These are phyloP conservation scores for Kondoa malvinella DNA, from an alignment of 768 basidiomycete species.

Conservation along the genomic window DNA sequence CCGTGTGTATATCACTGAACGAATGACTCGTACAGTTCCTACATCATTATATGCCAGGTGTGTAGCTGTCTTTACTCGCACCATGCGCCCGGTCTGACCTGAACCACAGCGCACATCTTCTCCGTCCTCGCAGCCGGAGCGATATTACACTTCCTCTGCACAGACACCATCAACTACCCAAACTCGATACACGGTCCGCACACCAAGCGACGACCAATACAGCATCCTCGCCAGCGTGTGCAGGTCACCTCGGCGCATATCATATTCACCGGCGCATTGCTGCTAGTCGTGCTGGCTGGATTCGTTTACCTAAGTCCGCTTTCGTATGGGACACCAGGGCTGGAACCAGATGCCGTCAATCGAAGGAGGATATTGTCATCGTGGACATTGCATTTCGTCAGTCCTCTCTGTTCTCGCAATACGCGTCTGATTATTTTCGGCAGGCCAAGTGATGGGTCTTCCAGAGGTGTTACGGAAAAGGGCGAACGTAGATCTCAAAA, in stretches of 20 bases:
- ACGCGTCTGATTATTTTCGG: too few relatives aligned
- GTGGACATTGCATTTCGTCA: background rate
- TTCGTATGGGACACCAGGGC: constrained; percentile 86
- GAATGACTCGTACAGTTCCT: constrained; percentile 43
- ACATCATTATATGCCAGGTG: constrained; percentile 57
- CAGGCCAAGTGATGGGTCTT: too few relatives aligned
- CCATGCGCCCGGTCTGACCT: too few relatives aligned
- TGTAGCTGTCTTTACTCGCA: too few relatives aligned
- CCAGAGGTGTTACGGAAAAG: too few relatives aligned
- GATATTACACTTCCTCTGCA: constrained; percentile 46
- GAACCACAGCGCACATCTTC: constrained; percentile 83
- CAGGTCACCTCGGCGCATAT: constrained; percentile 42
- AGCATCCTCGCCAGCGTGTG: constrained; percentile 50
- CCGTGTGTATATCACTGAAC: background rate
- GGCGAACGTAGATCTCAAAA: too few relatives aligned
- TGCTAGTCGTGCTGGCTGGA: constrained; percentile 38
- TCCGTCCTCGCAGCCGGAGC: constrained; percentile 72
- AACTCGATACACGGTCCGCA: constrained; percentile 21
- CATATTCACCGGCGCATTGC: constrained; percentile 37
- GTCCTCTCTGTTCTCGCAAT: background rate
- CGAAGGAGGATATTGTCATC: constrained; percentile 49
- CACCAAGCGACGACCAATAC: constrained; percentile 27
- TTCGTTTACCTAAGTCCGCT: constrained; percentile 61
- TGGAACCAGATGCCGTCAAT: constrained; percentile 73
- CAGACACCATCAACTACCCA: constrained; percentile 27